Conservation (phyloP, 1,284 basidiomycete genomes). For the Cerioporus squamosus region DNA sequence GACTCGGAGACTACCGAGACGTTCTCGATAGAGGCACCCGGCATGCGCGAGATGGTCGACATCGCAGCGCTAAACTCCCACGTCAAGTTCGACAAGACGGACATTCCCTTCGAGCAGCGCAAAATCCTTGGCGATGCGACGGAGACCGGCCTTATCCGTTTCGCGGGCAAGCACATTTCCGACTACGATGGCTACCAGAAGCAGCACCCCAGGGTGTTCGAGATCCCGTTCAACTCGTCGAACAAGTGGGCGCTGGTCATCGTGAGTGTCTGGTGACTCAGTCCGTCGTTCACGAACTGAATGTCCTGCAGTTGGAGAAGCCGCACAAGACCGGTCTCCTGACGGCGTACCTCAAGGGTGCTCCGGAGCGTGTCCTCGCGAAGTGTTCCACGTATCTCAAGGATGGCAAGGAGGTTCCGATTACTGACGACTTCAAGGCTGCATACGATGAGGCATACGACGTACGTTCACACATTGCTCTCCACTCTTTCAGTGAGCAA, state of each 20-base stretch:
- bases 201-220: constrained; percentile 60
- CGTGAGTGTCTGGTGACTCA: constrained; percentile 43
- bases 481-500: constrained; percentile 1
- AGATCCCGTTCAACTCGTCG: constrained; percentile 73
- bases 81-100: constrained; percentile 68
- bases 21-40: constrained; percentile 55
- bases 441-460: constrained; percentile 65
- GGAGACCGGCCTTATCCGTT: constrained; percentile 68
- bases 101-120: constrained; percentile 66
- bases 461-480: constrained; percentile 38
- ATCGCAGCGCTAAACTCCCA: constrained; percentile 68
- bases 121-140: constrained; percentile 71
- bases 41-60: constrained; percentile 67
- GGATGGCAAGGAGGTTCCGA: constrained; percentile 50
- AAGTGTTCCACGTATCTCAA: constrained; percentile 65
- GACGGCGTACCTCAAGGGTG: constrained; percentile 66
- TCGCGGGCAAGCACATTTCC: constrained; percentile 57
- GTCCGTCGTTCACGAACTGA: not conserved
- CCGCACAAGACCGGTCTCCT: constrained; percentile 50
- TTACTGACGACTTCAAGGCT: constrained; percentile 58
- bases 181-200: constrained; percentile 60
- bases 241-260: constrained; percentile 76
- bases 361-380: constrained; percentile 67
- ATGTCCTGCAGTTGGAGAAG: constrained; percentile 51
- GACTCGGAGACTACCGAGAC: constrained; percentile 54